Conservation (phyloP, 768 basidiomycete genomes). For the Fibroporia radiculosa region DNA sequence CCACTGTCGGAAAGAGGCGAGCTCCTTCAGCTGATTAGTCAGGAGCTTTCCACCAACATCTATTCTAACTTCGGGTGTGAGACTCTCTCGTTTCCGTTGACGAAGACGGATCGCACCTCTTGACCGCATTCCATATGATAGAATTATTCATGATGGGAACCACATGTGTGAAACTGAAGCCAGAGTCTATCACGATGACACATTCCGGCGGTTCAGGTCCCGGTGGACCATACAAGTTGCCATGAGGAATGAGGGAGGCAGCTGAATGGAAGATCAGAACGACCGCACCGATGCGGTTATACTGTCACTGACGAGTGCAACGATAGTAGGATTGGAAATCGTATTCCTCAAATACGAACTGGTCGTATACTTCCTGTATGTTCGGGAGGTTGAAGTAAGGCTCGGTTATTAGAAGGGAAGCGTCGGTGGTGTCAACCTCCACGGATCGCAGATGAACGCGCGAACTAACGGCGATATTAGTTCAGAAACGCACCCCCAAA, state of each 20-base stretch:
- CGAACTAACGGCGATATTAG: not conserved
- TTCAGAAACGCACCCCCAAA: constrained; percentile 8
- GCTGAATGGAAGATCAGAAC: constrained; percentile 34
- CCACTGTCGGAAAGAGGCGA: constrained; percentile 93
- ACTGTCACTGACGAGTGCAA: constrained; percentile 59
- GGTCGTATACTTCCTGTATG: constrained; percentile 88
- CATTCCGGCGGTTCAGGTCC: constrained; percentile 63
- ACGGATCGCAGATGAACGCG: not conserved
- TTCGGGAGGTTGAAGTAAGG: constrained; percentile 92
- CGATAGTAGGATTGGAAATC: constrained; percentile 81
- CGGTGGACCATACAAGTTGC: constrained; percentile 52
- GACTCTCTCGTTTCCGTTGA: constrained; percentile 3
- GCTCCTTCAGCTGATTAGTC: constrained; percentile 91
- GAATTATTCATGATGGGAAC: constrained; percentile 72
- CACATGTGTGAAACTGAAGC: constrained; percentile 92
- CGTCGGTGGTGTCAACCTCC: constrained; percentile 66
- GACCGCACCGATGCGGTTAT: constrained; percentile 12
- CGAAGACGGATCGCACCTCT: constrained; percentile 41
- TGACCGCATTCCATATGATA: constrained; percentile 75
- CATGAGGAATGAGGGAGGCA: constrained; percentile 71
- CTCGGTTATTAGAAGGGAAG: constrained; percentile 83
- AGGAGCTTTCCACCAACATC: constrained; percentile 94
- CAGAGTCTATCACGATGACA: constrained; percentile 76
- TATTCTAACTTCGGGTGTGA: constrained; percentile 44
- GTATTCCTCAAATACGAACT: constrained; percentile 95